Conservation (phyloP, 495 filamentous ascomycete species). For the Hapsidospora chrysogenum region DNA sequence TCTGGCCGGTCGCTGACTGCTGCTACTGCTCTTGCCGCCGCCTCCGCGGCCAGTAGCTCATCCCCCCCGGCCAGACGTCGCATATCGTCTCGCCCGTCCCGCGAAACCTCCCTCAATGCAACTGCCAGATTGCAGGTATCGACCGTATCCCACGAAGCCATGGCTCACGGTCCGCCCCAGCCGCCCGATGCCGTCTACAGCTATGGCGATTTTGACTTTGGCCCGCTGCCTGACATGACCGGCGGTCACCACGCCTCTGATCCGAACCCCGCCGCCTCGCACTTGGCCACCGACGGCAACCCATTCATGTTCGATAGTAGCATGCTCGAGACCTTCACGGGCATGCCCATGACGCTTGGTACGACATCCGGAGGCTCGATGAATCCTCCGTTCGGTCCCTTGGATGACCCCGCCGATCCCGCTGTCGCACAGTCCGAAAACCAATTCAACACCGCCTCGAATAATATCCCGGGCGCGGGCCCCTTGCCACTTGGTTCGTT, state of each 20-base stretch:
- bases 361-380: no score
- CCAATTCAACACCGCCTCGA: constrained; percentile 10
- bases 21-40: no score
- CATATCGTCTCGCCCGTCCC: neutral
- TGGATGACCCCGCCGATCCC: no score
- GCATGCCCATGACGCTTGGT: constrained; percentile 21
- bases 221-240: neutral
- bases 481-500: constrained; percentile 16
- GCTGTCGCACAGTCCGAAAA: constrained; percentile 2
- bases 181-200: neutral
- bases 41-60: no score
- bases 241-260: constrained; percentile 4
- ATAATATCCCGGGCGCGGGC: constrained; percentile 34
- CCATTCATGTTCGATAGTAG: constrained; percentile 22
- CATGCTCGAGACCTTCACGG: constrained; percentile 18
- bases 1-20: no score
- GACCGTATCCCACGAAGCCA: constrained; percentile 1
- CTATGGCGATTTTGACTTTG: neutral
- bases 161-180: constrained; percentile 2
- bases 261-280: constrained; percentile 4
- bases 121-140: neutral
- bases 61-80: no score
- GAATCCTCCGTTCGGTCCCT: no score
- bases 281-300: constrained; percentile 15
- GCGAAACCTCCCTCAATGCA: neutral